Percentiles rank a stretch among this genome's conserved stretches.
Evolutionary conservation across 176 grass and related monocot species (phyloP).

Genomic region (Calamus simplicifolius): DNA sequence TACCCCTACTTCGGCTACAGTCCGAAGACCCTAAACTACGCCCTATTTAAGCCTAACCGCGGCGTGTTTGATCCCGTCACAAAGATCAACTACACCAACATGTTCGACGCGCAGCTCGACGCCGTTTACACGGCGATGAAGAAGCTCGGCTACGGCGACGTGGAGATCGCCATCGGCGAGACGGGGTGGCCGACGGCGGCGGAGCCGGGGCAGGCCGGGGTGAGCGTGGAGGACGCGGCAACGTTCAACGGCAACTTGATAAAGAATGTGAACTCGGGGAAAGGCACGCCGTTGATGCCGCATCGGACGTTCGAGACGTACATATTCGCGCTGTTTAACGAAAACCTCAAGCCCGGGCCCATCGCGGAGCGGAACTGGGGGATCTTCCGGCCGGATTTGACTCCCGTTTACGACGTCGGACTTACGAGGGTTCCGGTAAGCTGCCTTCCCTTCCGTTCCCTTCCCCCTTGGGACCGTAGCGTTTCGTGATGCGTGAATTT

Average conservation of each 20-base stretch:
- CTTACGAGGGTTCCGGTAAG: conserved; percentile 9
- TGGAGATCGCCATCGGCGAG: conserved; percentile 69
- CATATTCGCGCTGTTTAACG: conserved; percentile 78
- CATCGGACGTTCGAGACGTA: conserved; percentile 61
- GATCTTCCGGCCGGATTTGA: conserved; percentile 54
- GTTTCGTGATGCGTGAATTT: too few species aligned
- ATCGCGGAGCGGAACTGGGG: conserved; percentile 73
- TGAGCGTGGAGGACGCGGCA: conserved; percentile 48
- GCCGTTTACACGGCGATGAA: conserved; percentile 68
- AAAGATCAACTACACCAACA: conserved; percentile 76
- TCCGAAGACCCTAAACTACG: conserved; percentile 41
- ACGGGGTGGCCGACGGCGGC: conserved; percentile 64
- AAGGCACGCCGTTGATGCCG: conserved; percentile 65
- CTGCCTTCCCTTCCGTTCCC: too few species aligned
- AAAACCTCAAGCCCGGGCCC: conserved; percentile 61
- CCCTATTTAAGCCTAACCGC: conserved; percentile 49
- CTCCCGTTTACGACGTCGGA: conserved; percentile 63
- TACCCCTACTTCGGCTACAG: conserved; percentile 94
- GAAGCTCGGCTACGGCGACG: conserved; percentile 44
- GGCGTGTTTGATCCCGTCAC: conserved; percentile 47
- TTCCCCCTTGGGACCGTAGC: too few species aligned
- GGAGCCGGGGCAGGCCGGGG: conserved; percentile 55
- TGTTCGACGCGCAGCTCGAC: conserved; percentile 81
- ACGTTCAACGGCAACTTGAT: conserved; percentile 72
- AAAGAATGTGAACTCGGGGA: conserved; percentile 31